Percentiles rank a stretch among this genome's conserved stretches.
Conservation (phyloP, 2,329 filamentous ascomycete species). For the Cercospora zeae-maydis region DNA sequence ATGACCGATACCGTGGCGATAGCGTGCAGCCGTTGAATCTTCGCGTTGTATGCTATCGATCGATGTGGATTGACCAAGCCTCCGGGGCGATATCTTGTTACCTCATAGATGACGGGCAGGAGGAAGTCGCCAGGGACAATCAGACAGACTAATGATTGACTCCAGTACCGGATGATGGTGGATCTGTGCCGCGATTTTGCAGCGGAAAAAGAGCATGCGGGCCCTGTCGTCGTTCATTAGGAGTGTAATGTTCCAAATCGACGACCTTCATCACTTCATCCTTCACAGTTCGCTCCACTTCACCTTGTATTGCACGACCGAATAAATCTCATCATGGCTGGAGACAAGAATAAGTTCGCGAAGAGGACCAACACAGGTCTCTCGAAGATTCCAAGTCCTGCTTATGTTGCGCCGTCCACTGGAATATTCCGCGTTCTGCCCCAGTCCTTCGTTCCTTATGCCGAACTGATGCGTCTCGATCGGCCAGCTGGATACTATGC, state of each 20-base stretch:
- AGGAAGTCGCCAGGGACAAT: background rate
- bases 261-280: background rate
- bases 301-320: background rate
- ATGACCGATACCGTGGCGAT: background rate
- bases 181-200: background rate
- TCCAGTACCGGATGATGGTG: background rate
- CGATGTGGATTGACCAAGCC: background rate
- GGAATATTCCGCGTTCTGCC: constrained; percentile 14
- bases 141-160: background rate
- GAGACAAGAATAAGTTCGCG: background rate
- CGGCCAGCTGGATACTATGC: constrained; percentile 17
- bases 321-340: background rate
- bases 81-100: background rate
- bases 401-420: constrained; percentile 7
- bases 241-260: background rate
- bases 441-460: constrained; percentile 10
- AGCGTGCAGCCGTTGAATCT: background rate
- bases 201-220: background rate
- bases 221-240: background rate
- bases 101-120: background rate
- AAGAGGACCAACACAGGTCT: background rate
- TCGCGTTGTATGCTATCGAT: background rate
- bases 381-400: background rate
- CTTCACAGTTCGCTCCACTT: background rate
- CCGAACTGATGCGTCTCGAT: constrained; percentile 16